Evolutionary conservation across 176 grass and related monocot genomes (phyloP), one percentile per base, ranked within the genome.

Genomic region (Calamus simplicifolius): DNA sequence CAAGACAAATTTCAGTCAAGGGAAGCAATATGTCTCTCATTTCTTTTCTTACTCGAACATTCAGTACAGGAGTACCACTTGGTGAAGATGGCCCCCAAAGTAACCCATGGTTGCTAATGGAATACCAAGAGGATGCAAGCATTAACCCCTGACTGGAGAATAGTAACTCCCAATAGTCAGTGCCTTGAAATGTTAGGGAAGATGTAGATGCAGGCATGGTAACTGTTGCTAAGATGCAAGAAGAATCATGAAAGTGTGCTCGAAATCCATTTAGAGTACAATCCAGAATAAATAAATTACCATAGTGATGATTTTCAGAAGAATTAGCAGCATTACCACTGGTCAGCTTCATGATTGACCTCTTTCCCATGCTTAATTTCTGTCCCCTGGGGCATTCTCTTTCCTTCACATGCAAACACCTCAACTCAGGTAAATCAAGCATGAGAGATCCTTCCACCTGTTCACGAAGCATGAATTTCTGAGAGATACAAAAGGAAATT

Each of bases 191-290:
- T 58, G 64, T 73, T 69, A 90, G 54, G 50, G 56, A 75, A 65
- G 80, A 72, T 69, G 69, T 83, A 69, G 80, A 81, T 67, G 82
- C 72, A 31, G 77, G 83, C 73, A 90, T 31, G 30, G 67, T 75
- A 43, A 86, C 67, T 54, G 56, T 90, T 61, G 56, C 83, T 73
- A 96, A 80, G 82, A 82, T 77, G 48, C 78, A 71, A 72, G 80
- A 85, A 27, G 73, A 82, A 67, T 96, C 92, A 62, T 89, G 83
- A 50, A 96, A 96, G 85, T 85, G 74, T 64, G 52, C 67, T 60
- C 71, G 80, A 62, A 89, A 51, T 51, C 75, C 78, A 66, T 87
- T 67, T 57, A 87, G 65, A 56, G 80, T 82, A 18, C 87, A 35
- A 65, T 90, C 58, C 54, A 96, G 27, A 69, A 54, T 54, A 27